phyloP scores from a whole-genome alignment of 2,329 filamentous ascomycete species.

The Rhexocercosporidium sp. region DNA sequence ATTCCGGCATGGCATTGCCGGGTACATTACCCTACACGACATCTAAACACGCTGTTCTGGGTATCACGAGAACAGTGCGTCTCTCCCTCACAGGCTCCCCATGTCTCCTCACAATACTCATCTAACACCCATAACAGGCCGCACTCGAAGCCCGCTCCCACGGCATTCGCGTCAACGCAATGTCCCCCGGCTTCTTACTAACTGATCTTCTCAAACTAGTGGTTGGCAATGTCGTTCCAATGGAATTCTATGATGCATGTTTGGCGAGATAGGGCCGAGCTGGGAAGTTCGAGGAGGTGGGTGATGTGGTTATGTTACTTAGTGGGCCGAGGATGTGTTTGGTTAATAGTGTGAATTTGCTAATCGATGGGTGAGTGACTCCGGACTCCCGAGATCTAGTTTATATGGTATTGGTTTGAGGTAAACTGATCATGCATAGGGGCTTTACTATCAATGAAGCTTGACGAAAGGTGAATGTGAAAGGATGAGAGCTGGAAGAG shows the following conservation, averaged over 20 bases:
- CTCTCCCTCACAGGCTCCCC: background rate
- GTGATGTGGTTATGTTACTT: constrained; percentile 24
- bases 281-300: constrained; percentile 24
- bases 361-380: constrained; percentile 26
- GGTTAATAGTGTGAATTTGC: constrained; percentile 23
- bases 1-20: constrained; percentile 32
- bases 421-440: background rate
- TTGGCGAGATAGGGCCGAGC: constrained; percentile 18
- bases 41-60: constrained; percentile 39
- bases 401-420: background rate
- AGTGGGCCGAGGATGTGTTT: constrained; percentile 25
- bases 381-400: background rate
- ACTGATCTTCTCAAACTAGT: constrained; percentile 20
- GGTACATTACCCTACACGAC: constrained; percentile 34
- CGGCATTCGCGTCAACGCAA: constrained; percentile 24
- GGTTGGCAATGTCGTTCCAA: background rate
- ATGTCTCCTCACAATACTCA: background rate
- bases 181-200: constrained; percentile 24
- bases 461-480: background rate
- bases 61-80: constrained; percentile 34
- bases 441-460: constrained; percentile 22
- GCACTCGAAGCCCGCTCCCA: constrained; percentile 23
- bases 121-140: background rate
- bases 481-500: background rate
- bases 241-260: constrained; percentile 11